Percentiles rank a stretch among this genome's conserved stretches.
Conservation (phyloP, 2,329 filamentous ascomycete genomes). For the Trichoderma arundinaceum region DNA sequence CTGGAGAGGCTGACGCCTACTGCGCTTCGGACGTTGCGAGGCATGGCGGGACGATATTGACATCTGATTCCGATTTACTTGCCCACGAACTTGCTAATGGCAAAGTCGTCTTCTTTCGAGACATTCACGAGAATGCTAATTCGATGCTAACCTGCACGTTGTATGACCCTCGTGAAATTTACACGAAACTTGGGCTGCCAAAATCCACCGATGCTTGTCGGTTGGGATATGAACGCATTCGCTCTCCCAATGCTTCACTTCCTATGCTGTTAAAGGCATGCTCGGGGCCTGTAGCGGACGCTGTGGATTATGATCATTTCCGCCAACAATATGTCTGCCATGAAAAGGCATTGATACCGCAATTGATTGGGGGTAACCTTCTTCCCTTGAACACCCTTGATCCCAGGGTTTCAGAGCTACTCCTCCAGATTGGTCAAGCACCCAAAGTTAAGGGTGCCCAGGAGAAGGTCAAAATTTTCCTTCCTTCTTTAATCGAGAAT, state of each 20-base stretch:
- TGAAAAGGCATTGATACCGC: constrained; percentile 35
- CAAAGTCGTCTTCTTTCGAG: constrained; percentile 70
- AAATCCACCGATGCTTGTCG: constrained; percentile 40
- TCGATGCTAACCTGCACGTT: constrained; percentile 37
- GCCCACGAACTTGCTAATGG: constrained; percentile 73
- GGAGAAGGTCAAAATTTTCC: constrained; percentile 58
- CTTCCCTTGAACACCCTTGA: constrained; percentile 41
- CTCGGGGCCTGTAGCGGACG: constrained; percentile 34
- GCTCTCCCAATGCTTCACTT: constrained; percentile 40
- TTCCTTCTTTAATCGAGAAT: constrained; percentile 67
- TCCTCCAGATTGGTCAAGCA: constrained; percentile 41
- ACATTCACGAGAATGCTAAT: constrained; percentile 55
- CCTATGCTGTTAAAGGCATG: constrained; percentile 42
- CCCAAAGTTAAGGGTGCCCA: constrained; percentile 11
- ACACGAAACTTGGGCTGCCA: constrained; percentile 50
- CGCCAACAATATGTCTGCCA: constrained; percentile 42
- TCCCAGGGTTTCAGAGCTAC: constrained; percentile 48
- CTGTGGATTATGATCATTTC: constrained; percentile 40
- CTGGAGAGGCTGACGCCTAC: constrained; percentile 83
- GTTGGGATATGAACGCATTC: constrained; percentile 46
- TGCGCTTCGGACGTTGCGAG: constrained; percentile 70
- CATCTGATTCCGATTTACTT: constrained; percentile 86
- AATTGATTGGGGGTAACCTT: constrained; percentile 19
- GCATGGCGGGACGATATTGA: constrained; percentile 66
- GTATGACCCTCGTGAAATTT: constrained; percentile 48